Evolutionary conservation across 2,329 filamentous ascomycete species (phyloP).

Genomic region (Diaporthe caulivora): DNA sequence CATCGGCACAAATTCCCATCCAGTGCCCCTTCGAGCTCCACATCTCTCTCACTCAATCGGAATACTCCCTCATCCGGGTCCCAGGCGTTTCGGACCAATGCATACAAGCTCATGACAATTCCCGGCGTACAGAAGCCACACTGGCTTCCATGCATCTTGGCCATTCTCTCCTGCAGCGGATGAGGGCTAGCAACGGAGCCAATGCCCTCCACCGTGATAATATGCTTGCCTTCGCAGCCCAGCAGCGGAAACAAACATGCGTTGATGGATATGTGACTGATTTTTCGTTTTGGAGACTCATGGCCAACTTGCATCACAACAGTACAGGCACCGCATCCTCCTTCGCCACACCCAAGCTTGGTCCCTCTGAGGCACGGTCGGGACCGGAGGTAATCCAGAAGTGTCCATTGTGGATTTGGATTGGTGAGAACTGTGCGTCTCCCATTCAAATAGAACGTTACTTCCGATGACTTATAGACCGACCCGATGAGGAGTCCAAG

Average conservation of each 20-base stretch:
- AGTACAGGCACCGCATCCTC: slow-evolving; percentile 95
- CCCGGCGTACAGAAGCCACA: slow-evolving; percentile 96
- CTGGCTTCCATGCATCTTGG: slow-evolving; percentile 91
- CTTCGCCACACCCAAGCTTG: slow-evolving; percentile 83
- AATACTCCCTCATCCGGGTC: slow-evolving; percentile 59
- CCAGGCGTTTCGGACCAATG: slow-evolving; percentile 86
- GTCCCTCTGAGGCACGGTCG: slow-evolving; percentile 18
- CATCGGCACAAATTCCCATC: slow-evolving; percentile 96
- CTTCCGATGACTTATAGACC: not conserved
- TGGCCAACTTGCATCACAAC: slow-evolving; percentile 87
- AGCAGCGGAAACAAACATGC: slow-evolving; percentile 93
- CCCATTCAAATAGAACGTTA: slow-evolving; percentile 21
- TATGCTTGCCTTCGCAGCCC: slow-evolving; percentile 96
- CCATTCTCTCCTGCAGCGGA: slow-evolving; percentile 90
- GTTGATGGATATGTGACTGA: slow-evolving; percentile 97
- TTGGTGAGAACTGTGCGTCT: slow-evolving; percentile 17
- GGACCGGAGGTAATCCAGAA: slow-evolving; percentile 25
- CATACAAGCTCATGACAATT: slow-evolving; percentile 98
- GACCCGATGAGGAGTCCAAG: slow-evolving; percentile 13
- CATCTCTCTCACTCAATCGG: slow-evolving; percentile 62
- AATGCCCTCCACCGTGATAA: slow-evolving; percentile 97
- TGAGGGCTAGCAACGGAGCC: slow-evolving; percentile 89
- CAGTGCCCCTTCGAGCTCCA: slow-evolving; percentile 94
- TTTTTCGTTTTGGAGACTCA: slow-evolving; percentile 85
- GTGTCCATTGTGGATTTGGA: slow-evolving; percentile 29